phyloP scores from a whole-genome alignment of 78 protist genomes.

The Chrysochromulina parva region DNA sequence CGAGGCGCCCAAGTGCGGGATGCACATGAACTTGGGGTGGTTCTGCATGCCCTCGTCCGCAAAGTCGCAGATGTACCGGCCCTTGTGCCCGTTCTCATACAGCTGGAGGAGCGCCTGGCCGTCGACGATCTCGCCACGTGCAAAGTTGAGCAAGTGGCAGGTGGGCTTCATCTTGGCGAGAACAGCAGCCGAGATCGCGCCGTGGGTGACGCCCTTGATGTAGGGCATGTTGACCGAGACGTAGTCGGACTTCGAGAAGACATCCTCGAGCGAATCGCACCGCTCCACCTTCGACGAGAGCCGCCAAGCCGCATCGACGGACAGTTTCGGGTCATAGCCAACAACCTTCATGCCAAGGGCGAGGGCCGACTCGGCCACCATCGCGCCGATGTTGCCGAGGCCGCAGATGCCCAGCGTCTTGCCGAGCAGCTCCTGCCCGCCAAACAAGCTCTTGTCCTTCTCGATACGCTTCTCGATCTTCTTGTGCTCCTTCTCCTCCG shows the following conservation, averaged over 20 bases:
- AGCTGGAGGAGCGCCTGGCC: not conserved
- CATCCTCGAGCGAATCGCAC: not conserved
- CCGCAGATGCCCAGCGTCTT: conserved; percentile 19
- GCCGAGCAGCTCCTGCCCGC: not conserved
- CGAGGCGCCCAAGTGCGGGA: conserved; percentile 1
- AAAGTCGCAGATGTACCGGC: conserved; percentile 13
- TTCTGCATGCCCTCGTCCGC: not conserved
- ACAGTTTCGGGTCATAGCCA: not conserved
- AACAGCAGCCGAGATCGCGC: no score
- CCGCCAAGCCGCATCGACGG: not conserved
- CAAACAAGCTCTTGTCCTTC: conserved; percentile 25
- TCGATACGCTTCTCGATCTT: not conserved
- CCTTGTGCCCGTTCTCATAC: not conserved
- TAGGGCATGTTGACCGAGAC: conserved; percentile 17
- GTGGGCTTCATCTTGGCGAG: not conserved
- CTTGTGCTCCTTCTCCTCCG: no score
- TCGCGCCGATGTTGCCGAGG: conserved; percentile 25
- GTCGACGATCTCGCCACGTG: conserved; percentile 30
- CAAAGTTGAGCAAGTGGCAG: not conserved
- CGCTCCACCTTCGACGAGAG: no score
- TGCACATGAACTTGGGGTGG: not conserved
- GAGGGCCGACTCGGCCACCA: conserved; percentile 12
- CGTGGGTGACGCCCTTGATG: conserved; percentile 1
- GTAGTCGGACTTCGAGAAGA: not conserved
- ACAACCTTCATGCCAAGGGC: conserved; percentile 30